Conservation (phyloP, 1,139 yeast species). For the Trichomonascaceae sp. region DNA sequence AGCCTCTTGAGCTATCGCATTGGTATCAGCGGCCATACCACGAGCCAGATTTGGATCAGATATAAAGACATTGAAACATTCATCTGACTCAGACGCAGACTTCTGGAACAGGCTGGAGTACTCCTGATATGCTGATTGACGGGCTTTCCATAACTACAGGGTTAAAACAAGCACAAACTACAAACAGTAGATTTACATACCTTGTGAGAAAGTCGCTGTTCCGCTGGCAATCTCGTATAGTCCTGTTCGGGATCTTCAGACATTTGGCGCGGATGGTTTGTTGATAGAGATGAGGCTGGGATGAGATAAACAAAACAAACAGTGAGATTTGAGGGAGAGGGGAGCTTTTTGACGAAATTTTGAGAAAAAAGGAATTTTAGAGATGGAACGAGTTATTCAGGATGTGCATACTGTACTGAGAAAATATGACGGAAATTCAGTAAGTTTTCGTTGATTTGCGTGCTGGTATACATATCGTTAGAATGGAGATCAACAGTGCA, state of each 20-base stretch:
- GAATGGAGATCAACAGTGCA: no score
- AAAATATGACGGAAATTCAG: background rate
- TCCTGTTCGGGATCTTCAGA: constrained; percentile 50
- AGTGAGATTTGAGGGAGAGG: background rate
- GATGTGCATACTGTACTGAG: background rate
- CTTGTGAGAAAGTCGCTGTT: constrained; percentile 61
- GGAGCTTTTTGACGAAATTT: background rate
- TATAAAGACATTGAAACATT: constrained; percentile 46
- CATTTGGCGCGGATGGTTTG: constrained; percentile 1
- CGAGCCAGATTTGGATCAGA: constrained; percentile 47
- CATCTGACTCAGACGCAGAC: constrained; percentile 51
- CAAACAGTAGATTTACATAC: constrained; percentile 28
- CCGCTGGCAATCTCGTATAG: constrained; percentile 55
- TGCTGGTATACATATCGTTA: no score
- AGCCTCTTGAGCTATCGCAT: constrained; percentile 89
- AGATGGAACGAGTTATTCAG: background rate
- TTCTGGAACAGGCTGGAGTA: constrained; percentile 46
- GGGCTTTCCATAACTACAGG: constrained; percentile 71
- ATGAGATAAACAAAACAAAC: background rate
- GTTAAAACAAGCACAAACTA: background rate
- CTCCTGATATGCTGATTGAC: constrained; percentile 75
- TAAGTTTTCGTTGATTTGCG: background rate
- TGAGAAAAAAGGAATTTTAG: background rate
- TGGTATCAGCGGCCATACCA: constrained; percentile 63
- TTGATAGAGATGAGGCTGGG: background rate